These are phyloP conservation scores for Alternaria conjuncta DNA, from an alignment of 2,329 filamentous ascomycete species.

Conservation along the genomic window DNA sequence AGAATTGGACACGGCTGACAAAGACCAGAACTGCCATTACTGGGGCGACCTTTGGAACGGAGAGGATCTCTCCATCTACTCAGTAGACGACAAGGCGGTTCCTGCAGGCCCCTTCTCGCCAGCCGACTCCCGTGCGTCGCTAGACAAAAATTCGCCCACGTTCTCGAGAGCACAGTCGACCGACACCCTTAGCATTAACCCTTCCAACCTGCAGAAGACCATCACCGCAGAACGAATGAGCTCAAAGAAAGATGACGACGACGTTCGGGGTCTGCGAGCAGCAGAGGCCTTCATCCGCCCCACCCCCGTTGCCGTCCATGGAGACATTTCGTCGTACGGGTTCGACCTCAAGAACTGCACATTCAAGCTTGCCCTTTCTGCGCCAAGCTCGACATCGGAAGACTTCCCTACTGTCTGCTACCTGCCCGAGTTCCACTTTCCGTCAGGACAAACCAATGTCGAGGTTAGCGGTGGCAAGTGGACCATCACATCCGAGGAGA, in stretches of 20 bases:
- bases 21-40: slow-evolving; percentile 76
- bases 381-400: slow-evolving; percentile 64
- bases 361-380: slow-evolving; percentile 75
- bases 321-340: slow-evolving; percentile 71
- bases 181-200: slow-evolving; percentile 65
- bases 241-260: slow-evolving; percentile 29
- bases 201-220: slow-evolving; percentile 75
- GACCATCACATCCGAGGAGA: slow-evolving; percentile 78
- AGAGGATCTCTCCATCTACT: slow-evolving; percentile 92
- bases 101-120: slow-evolving; percentile 58
- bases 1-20: slow-evolving; percentile 16
- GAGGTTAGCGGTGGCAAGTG: slow-evolving; percentile 86
- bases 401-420: slow-evolving; percentile 80
- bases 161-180: slow-evolving; percentile 61
- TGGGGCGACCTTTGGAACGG: slow-evolving; percentile 97
- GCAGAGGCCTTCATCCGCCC: slow-evolving; percentile 93
- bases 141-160: slow-evolving; percentile 58
- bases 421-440: slow-evolving; percentile 92
- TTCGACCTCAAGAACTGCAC: slow-evolving; percentile 83
- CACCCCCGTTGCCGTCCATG: slow-evolving; percentile 76
- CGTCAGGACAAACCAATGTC: slow-evolving; percentile 72
- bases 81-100: slow-evolving; percentile 75
- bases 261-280: slow-evolving; percentile 73
- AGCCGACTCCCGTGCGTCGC: slow-evolving; percentile 58
- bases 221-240: slow-evolving; percentile 65